Conservation (phyloP, 2,329 filamentous ascomycete species). For the Juglanconis juglandina region DNA sequence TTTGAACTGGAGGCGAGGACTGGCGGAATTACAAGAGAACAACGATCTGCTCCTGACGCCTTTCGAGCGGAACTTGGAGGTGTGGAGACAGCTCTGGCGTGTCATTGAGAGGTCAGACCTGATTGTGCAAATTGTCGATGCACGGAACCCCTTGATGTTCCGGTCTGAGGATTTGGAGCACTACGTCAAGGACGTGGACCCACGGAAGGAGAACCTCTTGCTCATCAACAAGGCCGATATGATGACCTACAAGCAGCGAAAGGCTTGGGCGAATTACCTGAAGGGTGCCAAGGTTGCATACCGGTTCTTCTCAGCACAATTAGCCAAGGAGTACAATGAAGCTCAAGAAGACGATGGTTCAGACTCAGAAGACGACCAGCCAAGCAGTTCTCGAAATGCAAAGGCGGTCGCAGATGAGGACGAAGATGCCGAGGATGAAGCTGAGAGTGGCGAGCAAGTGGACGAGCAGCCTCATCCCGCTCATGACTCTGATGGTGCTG, state of each 20-base stretch:
- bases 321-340: slow-evolving; percentile 88
- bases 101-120: slow-evolving; percentile 96
- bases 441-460: slow-evolving; percentile 23
- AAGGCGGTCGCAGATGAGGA: slow-evolving; percentile 23
- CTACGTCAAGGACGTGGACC: slow-evolving; percentile 91
- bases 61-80: slow-evolving; percentile 94
- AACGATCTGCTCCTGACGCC: slow-evolving; percentile 95
- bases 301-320: slow-evolving; percentile 90
- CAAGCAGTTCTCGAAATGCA: slow-evolving; percentile 26
- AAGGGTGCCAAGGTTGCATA: slow-evolving; percentile 78
- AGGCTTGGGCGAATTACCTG: slow-evolving; percentile 83
- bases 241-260: slow-evolving; percentile 85
- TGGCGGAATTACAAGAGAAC: slow-evolving; percentile 90
- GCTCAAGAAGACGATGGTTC: slow-evolving; percentile 52
- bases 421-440: slow-evolving; percentile 29
- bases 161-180: slow-evolving; percentile 87
- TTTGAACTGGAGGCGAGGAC: slow-evolving; percentile 80
- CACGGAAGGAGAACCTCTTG: slow-evolving; percentile 83
- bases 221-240: slow-evolving; percentile 99
- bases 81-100: slow-evolving; percentile 97
- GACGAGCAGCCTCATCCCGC: slow-evolving; percentile 17
- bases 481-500: slow-evolving; percentile 38
- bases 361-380: slow-evolving; percentile 43
- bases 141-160: slow-evolving; percentile 89
- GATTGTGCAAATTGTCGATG: slow-evolving; percentile 97